Evolutionary conservation across 805 yeast genomes (phyloP).

Genomic region (Cyberlindnera saturnus): DNA sequence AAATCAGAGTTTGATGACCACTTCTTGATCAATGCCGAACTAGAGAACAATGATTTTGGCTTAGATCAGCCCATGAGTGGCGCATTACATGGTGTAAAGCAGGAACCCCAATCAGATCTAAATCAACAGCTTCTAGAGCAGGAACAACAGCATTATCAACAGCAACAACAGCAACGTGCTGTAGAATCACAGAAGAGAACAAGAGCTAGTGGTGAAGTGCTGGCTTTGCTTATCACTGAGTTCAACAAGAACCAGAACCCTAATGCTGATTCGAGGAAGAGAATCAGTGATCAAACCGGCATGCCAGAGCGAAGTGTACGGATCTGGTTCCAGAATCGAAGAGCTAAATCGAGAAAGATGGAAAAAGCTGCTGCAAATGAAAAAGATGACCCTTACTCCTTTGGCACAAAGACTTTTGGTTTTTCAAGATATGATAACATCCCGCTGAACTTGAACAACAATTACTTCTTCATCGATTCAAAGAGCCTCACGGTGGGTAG

Average conservation of each 20-base stretch:
- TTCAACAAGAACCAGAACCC: conserved; percentile 75
- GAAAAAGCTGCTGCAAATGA: conserved; percentile 35
- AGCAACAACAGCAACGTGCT: conserved; percentile 9
- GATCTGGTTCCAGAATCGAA: conserved; percentile 87
- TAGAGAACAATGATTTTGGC: too few relatives aligned
- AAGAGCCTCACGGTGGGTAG: conserved; percentile 66
- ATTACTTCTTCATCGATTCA: conserved; percentile 64
- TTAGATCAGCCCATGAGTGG: too few relatives aligned
- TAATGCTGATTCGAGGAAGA: conserved; percentile 60
- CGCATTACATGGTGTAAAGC: too few relatives aligned
- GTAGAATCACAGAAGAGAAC: conserved; percentile 1
- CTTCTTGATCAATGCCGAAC: conserved; percentile 1
- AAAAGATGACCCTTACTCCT: conserved; percentile 12
- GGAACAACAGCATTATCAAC: neutral
- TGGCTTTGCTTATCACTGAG: conserved; percentile 60
- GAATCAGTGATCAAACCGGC: conserved; percentile 63
- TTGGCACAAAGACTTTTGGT: conserved; percentile 6
- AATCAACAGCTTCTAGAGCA: too few relatives aligned
- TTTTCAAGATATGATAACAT: conserved; percentile 31
- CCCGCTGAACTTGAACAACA: conserved; percentile 55
- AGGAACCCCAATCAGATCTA: too few relatives aligned
- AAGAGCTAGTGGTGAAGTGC: conserved; percentile 68
- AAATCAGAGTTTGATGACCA: conserved; percentile 10
- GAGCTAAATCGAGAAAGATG: conserved; percentile 71
- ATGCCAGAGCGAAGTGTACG: conserved; percentile 86